Evolutionary conservation across 169 alveolate species (phyloP).

Genomic region (Blepharisma undulans): DNA sequence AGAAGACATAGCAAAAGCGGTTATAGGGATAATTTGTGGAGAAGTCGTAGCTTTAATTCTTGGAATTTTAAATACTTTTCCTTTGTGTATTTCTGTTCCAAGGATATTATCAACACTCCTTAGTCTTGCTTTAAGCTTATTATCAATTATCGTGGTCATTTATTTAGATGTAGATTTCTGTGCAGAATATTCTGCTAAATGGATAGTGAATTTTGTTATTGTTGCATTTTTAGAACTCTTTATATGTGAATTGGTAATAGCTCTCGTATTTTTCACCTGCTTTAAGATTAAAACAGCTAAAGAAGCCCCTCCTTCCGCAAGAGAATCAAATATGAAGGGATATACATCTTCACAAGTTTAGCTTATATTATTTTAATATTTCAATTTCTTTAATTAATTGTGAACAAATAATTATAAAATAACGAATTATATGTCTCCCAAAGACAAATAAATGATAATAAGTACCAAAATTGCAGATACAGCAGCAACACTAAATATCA

Average conservation of each 20-base stretch:
- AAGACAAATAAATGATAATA: neutral
- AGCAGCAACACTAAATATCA: neutral
- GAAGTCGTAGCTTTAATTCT: neutral
- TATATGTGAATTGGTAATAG: neutral
- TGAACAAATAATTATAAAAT: neutral
- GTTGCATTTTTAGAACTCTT: neutral
- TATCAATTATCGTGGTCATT: neutral
- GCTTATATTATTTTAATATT: neutral
- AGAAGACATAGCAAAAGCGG: neutral
- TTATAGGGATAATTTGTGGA: neutral
- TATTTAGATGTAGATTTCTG: neutral
- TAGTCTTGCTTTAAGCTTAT: neutral
- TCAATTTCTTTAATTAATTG: neutral
- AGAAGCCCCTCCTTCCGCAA: neutral
- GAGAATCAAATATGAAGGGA: neutral
- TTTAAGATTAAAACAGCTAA: neutral
- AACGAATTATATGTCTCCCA: neutral
- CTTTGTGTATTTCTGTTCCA: neutral
- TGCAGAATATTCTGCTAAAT: neutral
- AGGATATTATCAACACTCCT: neutral
- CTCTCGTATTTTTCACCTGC: neutral
- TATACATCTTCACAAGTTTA: neutral
- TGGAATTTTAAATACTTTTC: neutral
- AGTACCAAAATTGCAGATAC: neutral
- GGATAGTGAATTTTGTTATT: neutral